Base-by-base conservation (phyloP, 225 moss, liverwort and hornwort species). In the Takakia lepidozioides region DNA sequence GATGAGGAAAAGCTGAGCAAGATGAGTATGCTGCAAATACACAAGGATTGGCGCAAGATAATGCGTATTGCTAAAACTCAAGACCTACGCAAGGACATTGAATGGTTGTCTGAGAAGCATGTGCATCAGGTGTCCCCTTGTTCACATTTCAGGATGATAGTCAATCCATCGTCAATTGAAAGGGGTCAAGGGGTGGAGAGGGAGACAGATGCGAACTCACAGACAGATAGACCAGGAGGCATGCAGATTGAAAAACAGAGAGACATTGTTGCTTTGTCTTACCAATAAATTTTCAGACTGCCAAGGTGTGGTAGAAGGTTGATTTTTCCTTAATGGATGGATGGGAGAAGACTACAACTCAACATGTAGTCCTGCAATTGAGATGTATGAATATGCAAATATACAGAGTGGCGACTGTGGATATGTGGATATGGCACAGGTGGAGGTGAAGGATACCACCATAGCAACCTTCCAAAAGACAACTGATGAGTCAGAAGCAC, bases 11-110 rank as follows among this genome's bases (percentile, higher is more conserved):
- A 64, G 30, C 56, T 71, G 18, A 86, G 71, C 52, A 57, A 52
- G 39, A 71, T 55, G 27, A 93, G 81, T 30, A 85, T 86, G 78
- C 39, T 75, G 25, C 73, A 69, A 38, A 83, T 93, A 22, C 88
- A 93, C 39, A 68, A 56, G 63, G 66, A 86, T 2, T 93, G 88
- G 93, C 66, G 88, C 28, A 60, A 27, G 45, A 45, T 84, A 0
- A 81, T 93, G 88, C 85, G 93, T 36, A 38, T 17, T 21, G 71
- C 59, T 1, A 86, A 77, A 58, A 52, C 77, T 49, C 46, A 47
- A 51, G 82, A 82, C 41, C 59, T 73, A 19, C 56, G 64, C 16
- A 47, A 61, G 19, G 76, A 82, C 40, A 73, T 82, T 22, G 69
- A 69, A 42, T 77, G 72, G 76, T 52, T 82, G 45, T 60, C 77